Percentiles rank a stretch among this genome's conserved stretches.
Evolutionary conservation across 2,329 filamentous ascomycete species (phyloP).

Genomic region (Ceratocystis harringtonii): DNA sequence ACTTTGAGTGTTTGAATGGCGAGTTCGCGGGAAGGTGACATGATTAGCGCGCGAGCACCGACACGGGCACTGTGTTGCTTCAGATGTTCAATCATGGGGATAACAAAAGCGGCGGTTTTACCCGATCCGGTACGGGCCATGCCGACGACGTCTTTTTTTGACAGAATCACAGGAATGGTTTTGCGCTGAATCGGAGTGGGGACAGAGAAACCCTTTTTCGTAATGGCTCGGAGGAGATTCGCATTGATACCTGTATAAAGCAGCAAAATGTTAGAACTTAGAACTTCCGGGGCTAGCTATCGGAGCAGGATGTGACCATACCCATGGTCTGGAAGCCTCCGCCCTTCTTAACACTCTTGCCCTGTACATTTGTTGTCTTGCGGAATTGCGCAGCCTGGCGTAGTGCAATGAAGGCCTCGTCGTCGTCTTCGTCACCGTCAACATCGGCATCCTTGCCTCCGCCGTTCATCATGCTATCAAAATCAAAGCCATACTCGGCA

Average conservation of each 20-base stretch:
- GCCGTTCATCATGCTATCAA: constrained; percentile 46
- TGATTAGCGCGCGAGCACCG: constrained; percentile 69
- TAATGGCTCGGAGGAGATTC: constrained; percentile 76
- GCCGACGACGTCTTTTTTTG: constrained; percentile 88
- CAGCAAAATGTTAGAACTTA: background rate
- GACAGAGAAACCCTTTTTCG: constrained; percentile 85
- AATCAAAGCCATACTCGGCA: constrained; percentile 37
- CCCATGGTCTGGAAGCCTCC: constrained; percentile 95
- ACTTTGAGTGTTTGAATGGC: constrained; percentile 92
- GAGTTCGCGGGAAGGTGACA: constrained; percentile 87
- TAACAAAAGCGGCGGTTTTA: constrained; percentile 95
- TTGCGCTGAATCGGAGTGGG: constrained; percentile 97
- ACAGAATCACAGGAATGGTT: constrained; percentile 80
- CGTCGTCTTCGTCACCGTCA: constrained; percentile 46
- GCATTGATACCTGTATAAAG: constrained; percentile 51
- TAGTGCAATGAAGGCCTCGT: constrained; percentile 82
- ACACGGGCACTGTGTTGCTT: constrained; percentile 77
- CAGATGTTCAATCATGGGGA: constrained; percentile 92
- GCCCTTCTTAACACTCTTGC: constrained; percentile 79
- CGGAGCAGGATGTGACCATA: constrained; percentile 23
- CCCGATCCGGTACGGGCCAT: constrained; percentile 98
- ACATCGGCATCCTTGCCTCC: constrained; percentile 25
- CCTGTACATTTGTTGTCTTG: constrained; percentile 68
- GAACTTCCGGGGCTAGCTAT: background rate
- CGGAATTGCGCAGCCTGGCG: constrained; percentile 77